These are phyloP conservation scores for Cardamine occulta DNA, from an alignment of 345 rosid species.

Conservation along the genomic window DNA sequence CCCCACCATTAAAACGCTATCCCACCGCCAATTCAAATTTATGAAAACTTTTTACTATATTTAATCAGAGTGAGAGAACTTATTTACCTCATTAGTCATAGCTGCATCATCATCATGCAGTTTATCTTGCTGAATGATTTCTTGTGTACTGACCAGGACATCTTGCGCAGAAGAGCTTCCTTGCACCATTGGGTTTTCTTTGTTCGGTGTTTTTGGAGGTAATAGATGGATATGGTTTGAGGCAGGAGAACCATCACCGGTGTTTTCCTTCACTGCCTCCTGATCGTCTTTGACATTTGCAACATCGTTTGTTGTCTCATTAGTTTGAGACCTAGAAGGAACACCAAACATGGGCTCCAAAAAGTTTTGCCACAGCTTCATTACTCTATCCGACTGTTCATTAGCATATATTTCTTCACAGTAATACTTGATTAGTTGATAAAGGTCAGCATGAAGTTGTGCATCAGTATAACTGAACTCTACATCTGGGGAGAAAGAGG, in stretches of 20 bases:
- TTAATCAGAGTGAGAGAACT: constrained; percentile 18
- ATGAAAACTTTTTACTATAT: constrained; percentile 16
- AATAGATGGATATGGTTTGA: constrained; percentile 52
- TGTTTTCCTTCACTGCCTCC: constrained; percentile 65
- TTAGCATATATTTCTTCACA: constrained; percentile 87
- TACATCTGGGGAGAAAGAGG: constrained; percentile 67
- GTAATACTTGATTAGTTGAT: constrained; percentile 89
- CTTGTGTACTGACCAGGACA: background rate
- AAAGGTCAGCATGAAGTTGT: constrained; percentile 82
- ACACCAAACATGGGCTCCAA: constrained; percentile 92
- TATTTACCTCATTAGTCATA: constrained; percentile 56
- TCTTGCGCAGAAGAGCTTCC: constrained; percentile 60
- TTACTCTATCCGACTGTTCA: constrained; percentile 86
- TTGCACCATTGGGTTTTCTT: constrained; percentile 58
- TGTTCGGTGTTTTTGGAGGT: constrained; percentile 61
- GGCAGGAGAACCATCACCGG: constrained; percentile 48
- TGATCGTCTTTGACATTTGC: constrained; percentile 53
- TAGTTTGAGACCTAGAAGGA: constrained; percentile 75
- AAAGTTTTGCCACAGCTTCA: constrained; percentile 90
- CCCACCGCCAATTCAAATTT: background rate
- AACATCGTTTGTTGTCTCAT: constrained; percentile 72
- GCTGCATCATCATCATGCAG: constrained; percentile 49
- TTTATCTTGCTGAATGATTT: constrained; percentile 46
- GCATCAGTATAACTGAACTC: constrained; percentile 75
- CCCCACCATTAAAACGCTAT: background rate